Evolutionary conservation across 352 stramenopile genomes (phyloP).

Genomic region (Phytopythium delawarense): DNA sequence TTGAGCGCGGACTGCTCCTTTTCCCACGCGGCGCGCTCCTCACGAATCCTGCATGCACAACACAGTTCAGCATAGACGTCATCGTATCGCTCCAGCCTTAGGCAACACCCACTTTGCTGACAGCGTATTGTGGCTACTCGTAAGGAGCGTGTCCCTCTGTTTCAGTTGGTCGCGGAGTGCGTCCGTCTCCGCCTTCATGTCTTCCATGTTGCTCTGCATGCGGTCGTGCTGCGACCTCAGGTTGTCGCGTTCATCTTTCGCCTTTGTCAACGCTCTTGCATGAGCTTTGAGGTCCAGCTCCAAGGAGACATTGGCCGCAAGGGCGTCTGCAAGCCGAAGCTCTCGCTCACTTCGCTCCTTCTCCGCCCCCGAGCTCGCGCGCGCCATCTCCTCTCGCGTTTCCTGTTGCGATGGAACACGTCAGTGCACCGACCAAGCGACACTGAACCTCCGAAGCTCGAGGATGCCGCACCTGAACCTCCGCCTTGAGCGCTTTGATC

Average conservation of each 20-base stretch:
- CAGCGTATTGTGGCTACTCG: constrained; percentile 54
- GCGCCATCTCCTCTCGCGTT: constrained; percentile 41
- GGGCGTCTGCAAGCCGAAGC: constrained; percentile 43
- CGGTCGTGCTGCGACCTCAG: constrained; percentile 49
- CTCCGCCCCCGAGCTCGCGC: constrained; percentile 25
- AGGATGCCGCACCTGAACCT: constrained; percentile 43
- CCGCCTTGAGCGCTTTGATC: constrained; percentile 54
- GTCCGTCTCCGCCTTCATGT: constrained; percentile 49
- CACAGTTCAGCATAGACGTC: not conserved
- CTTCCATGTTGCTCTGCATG: constrained; percentile 50
- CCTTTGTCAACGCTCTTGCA: constrained; percentile 31
- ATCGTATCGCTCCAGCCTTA: not conserved
- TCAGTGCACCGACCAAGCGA: not conserved
- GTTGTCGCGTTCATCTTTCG: constrained; percentile 47
- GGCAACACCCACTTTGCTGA: constrained; percentile 36
- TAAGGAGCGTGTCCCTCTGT: constrained; percentile 64
- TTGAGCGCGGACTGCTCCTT: constrained; percentile 42
- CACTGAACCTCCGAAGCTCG: not conserved
- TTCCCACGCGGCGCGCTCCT: constrained; percentile 52
- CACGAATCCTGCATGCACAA: constrained; percentile 32
- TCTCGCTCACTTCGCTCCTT: constrained; percentile 39
- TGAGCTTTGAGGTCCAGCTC: constrained; percentile 61
- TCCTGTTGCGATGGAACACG: constrained; percentile 26
- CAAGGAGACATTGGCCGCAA: constrained; percentile 31
- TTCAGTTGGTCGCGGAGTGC: constrained; percentile 64